Base-by-base conservation (phyloP, 1,139 yeast genomes). In the Blastobotrys proliferans region DNA sequence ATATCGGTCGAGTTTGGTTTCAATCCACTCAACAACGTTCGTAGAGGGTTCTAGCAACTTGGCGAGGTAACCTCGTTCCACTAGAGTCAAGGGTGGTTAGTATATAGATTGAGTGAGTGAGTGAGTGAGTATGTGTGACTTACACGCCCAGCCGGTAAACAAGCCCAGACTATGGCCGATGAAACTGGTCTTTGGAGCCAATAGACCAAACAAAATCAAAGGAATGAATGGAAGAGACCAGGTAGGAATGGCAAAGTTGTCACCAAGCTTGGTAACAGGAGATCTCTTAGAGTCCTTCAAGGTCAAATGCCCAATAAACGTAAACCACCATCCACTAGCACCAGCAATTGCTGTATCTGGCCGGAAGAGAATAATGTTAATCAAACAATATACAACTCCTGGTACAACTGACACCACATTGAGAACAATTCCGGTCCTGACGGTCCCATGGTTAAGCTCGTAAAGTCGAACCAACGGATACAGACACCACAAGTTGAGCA, bases 361-460 rank as follows among this genome's bases (percentile, higher is more conserved):
- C 11, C 69, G 57, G n/a, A 83, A 81, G 50, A 68, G 77, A 10
- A 83, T 63, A 2, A 76, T 17, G 0, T 88, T 83, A 1, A 81
- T 55, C 3, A 77, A 6, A 55, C 85, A 76, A 65, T 78, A 85
- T 24, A 77, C 76, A 19, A 88, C 59, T 4, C 84, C 96, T 1
- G 92, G 74, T 6, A 79, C 64, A 1, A 83, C 81, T 0, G 95
- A 83, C 45, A 83, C 64, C 21, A 84, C 68, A 61, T 87, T 86
- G 47, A 90, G 69, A 17, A 88, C 81, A 41, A 90, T 72, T 1
- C 95, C 97, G 2, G 97, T 84, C 60, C 85, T 78, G 1, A 90
- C 81, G 0, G 97, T 88, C 8, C 97, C 97, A 55, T 87, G 83
- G 22, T 68, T 63, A 43, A 72, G 68, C 66, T 90, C 97, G 63